Evolutionary conservation across 352 stramenopile genomes (phyloP), one percentile per base, ranked within the genome.

Genomic region (Phytopythium kandeliae): DNA sequence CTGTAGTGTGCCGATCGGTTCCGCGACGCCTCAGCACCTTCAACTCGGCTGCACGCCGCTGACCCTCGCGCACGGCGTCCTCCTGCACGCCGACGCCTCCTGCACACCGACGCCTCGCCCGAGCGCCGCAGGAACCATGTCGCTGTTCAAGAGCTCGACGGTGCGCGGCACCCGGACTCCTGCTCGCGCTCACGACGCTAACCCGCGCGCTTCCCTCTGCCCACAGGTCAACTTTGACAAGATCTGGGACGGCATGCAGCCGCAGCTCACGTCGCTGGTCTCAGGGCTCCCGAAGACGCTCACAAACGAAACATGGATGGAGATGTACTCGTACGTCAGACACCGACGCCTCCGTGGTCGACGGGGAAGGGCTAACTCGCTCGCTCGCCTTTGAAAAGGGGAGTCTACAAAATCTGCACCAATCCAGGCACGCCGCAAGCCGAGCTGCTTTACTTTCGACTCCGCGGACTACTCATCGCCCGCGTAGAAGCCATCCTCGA

Each of bases 331-430:
- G 81, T 92, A 87, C 55, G 81, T 81, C 11, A n/a, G 4, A 16
- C 12, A 21, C 6, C 2, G 41, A 35, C 12, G 9, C 12, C 1
- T 17, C 19, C 9, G 44, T 12, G 4, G n/a, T 2, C 1, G 21
- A 21, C 41, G n/a, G n/a, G n/a, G n/a, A n/a, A n/a, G n/a, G n/a
- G n/a, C n/a, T n/a, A n/a, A 31, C 36, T 12, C 16, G 26, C 28
- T 30, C 4, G 16, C 37, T 13, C 19, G 42, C 8, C 17, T 25
- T 40, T 33, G 38, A 38, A 47, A 35, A 91, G 78, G 34, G 78
- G 79, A 25, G 89, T 95, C 53, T 95, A 95, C 63, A 92, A 89
- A 50, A 92, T 95, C 54, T 95, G 84, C 47, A 95, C 84, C 9
- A 92, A 89, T 44, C 84, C 81, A 10, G 81, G 81, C 2, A 71